Evolutionary conservation across 768 basidiomycete genomes (phyloP), one percentile per base, ranked within the genome.

Genomic region (Pisolithus albus): DNA sequence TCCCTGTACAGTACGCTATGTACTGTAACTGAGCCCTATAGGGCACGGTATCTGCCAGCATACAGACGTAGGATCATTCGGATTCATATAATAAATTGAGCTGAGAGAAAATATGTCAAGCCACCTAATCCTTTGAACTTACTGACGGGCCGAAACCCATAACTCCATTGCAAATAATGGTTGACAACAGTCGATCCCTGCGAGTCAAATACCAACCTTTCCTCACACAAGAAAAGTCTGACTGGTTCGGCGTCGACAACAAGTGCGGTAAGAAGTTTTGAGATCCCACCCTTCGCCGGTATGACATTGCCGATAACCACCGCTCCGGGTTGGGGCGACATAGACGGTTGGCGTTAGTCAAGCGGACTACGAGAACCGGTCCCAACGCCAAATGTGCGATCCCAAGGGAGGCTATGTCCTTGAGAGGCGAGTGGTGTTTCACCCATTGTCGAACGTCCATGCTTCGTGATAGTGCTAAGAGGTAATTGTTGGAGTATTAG

Each of bases 301-400:
- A 19, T 7, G 16, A 38, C 24, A 23, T 18, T 28, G n/a, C 13
- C 7, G 30, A 44, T 5, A 7, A 19, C 34, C 21, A 23, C 21
- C 21, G 21, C 21, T 26, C 26, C 34, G 79, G 69, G 83, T 86
- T 1, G 79, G 79, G n/a, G 65, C 79, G 18, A 80, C 77, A 9
- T 86, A 67, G 72, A 75, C 7, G 79, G 79, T 0, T 84, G 82
- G 82, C 81, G 82, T 21, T 85, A 82, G 59, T 64, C 19, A 81
- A 82, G 55, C 83, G 83, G 73, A 83, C 53, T 59, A 72, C 11
- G 69, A 73, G n/a, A 56, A 59, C 38, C 82, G 82, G 80, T 54
- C 55, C 36, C 68, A 69, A 49, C 70, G 70, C 52, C 52, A 59
- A 34, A 75, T 76, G 72, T 58, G 59, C 16, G 72, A 72, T 34